Percentiles rank a stretch among this genome's conserved stretches.
Conservation (phyloP, 2,329 filamentous ascomycete genomes). For the Phyllosticta ampelicida region DNA sequence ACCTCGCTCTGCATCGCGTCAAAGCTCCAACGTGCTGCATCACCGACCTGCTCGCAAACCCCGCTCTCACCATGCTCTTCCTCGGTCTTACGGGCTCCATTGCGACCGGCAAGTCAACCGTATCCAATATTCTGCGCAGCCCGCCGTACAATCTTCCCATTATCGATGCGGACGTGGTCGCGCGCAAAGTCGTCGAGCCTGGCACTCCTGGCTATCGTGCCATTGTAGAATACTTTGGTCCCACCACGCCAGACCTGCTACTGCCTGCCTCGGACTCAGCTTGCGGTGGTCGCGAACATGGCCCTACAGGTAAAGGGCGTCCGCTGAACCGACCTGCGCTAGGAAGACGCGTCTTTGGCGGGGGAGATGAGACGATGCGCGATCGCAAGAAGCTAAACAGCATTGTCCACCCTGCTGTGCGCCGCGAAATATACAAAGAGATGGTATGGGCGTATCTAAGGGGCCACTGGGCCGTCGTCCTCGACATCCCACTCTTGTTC, state of each 20-base stretch:
- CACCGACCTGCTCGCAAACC: neutral
- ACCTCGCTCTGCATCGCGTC: conserved; percentile 7
- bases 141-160: conserved; percentile 79
- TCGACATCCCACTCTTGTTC: conserved; percentile 87
- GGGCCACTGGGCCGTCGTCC: conserved; percentile 78
- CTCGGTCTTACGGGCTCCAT: conserved; percentile 96
- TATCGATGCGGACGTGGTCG: conserved; percentile 87
- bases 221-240: conserved; percentile 71
- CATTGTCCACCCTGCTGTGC: conserved; percentile 88
- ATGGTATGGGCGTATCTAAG: conserved; percentile 62
- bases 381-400: conserved; percentile 72
- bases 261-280: conserved; percentile 42
- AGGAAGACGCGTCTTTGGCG: conserved; percentile 76
- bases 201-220: conserved; percentile 73
- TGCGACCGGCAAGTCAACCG: conserved; percentile 95
- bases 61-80: conserved; percentile 58
- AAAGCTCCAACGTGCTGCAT: conserved; percentile 7
- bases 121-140: conserved; percentile 69
- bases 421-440: conserved; percentile 66
- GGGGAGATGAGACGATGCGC: conserved; percentile 54
- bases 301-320: conserved; percentile 51
- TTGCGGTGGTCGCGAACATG: conserved; percentile 39
- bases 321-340: conserved; percentile 80
- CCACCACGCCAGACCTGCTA: conserved; percentile 77
- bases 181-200: conserved; percentile 87